Evolutionary conservation across 2,329 filamentous ascomycete genomes (phyloP).

Genomic region (Zymoseptoria pseudotritici): DNA sequence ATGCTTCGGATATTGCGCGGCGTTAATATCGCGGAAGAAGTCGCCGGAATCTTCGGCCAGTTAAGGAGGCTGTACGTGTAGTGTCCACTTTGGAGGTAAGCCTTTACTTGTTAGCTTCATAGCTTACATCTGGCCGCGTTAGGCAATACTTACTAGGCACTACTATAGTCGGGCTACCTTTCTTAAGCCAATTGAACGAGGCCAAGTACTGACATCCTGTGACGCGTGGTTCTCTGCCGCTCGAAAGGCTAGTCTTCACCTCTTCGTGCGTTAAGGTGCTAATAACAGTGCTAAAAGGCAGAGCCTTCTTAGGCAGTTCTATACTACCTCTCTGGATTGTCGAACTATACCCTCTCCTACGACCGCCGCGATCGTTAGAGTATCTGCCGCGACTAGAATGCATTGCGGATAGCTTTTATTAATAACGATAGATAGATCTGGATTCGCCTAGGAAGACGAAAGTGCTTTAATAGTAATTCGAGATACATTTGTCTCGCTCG

Average conservation of each 20-base stretch:
- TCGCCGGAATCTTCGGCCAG: conserved; percentile 41
- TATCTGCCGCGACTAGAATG: neutral
- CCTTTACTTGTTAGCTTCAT: conserved; percentile 31
- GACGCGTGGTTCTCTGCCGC: neutral
- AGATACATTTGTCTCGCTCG: neutral
- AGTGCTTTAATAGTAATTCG: neutral
- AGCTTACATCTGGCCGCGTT: neutral
- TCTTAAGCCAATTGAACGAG: conserved; percentile 48
- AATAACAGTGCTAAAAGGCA: neutral
- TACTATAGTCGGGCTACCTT: conserved; percentile 33
- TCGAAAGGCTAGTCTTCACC: neutral
- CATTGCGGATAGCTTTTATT: neutral
- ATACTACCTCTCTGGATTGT: neutral
- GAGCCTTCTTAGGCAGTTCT: neutral
- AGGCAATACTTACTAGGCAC: conserved; percentile 36
- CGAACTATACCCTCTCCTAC: neutral
- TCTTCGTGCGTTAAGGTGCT: neutral
- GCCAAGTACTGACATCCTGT: conserved; percentile 33
- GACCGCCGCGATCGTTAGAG: neutral
- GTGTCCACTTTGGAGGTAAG: conserved; percentile 46
- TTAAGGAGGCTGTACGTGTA: conserved; percentile 27
- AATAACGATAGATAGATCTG: neutral
- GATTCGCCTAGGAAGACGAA: neutral
- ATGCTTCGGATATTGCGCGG: conserved; percentile 43
- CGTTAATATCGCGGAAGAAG: conserved; percentile 51